Conservation (phyloP, 73 alveolate species). For the Stentor coeruleus region DNA sequence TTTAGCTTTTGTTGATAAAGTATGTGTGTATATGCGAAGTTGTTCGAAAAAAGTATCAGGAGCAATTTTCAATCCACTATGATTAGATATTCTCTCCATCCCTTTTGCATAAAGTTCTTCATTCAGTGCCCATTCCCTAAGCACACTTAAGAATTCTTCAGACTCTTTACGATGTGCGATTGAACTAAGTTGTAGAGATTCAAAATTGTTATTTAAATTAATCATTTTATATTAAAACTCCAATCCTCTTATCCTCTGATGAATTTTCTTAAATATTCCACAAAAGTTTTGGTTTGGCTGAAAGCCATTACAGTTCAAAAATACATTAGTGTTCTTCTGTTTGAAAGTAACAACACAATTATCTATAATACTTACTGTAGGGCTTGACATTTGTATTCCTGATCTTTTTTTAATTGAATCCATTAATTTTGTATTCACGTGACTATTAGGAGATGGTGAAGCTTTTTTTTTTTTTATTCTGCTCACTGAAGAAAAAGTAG, state of each 20-base stretch:
- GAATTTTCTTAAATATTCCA: neutral
- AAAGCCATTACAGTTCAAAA: neutral
- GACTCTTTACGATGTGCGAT: neutral
- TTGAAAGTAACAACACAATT: neutral
- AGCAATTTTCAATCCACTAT: neutral
- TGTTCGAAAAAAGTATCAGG: neutral
- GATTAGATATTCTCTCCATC: neutral
- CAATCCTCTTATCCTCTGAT: neutral
- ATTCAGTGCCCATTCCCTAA: neutral
- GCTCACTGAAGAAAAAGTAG: neutral
- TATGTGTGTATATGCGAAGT: neutral
- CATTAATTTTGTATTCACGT: neutral
- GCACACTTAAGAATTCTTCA: neutral
- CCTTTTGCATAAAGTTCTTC: neutral
- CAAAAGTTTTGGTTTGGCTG: neutral
- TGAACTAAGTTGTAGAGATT: neutral
- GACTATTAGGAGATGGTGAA: neutral
- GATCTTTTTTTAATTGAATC: neutral
- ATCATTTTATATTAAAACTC: neutral
- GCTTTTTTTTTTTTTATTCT: no score
- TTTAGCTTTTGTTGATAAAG: neutral
- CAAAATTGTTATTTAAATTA: no score
- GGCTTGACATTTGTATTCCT: neutral
- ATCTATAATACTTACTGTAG: neutral
- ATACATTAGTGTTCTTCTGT: neutral